Evolutionary conservation across 2,329 filamentous ascomycete genomes (phyloP).

Genomic region (Aspergillus proliferans): DNA sequence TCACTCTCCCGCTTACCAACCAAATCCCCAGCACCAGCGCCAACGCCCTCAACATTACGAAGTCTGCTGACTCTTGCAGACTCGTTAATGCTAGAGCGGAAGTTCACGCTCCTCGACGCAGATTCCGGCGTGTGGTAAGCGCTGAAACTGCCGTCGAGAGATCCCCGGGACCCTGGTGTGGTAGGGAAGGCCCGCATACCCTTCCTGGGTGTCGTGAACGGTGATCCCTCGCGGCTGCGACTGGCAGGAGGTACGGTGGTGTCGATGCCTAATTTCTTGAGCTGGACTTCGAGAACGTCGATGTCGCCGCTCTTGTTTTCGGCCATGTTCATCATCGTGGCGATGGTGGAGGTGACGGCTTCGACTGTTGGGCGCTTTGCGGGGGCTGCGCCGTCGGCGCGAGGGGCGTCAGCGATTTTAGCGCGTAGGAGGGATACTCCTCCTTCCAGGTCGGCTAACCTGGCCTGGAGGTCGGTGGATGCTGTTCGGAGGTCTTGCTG

Average conservation of each 20-base stretch:
- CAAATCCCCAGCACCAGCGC: conserved; percentile 11
- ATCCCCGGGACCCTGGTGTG: conserved; percentile 34
- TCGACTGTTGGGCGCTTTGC: conserved; percentile 72
- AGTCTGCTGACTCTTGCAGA: conserved; percentile 27
- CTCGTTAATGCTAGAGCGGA: conserved; percentile 31
- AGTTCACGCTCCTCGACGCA: conserved; percentile 23
- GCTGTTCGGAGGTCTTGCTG: conserved; percentile 75
- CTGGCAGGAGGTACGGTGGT: conserved; percentile 17
- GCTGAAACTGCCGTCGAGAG: conserved; percentile 26
- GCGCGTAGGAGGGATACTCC: conserved; percentile 71
- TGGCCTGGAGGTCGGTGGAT: conserved; percentile 67
- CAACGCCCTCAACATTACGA: conserved; percentile 23
- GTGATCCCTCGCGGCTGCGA: conserved; percentile 33
- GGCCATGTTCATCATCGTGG: conserved; percentile 86
- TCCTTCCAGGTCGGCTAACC: conserved; percentile 73
- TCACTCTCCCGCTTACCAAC: conserved; percentile 24
- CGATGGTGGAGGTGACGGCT: conserved; percentile 82
- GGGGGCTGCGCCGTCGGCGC: conserved; percentile 45
- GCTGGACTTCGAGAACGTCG: conserved; percentile 79
- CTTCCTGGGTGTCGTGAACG: conserved; percentile 34
- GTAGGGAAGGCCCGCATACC: conserved; percentile 23
- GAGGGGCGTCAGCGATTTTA: conserved; percentile 57
- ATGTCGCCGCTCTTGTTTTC: conserved; percentile 88
- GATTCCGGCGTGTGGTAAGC: conserved; percentile 40
- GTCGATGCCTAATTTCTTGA: conserved; percentile 63